Evolutionary conservation across 1,139 yeast species (phyloP).

Genomic region (Hansenula sp.): DNA sequence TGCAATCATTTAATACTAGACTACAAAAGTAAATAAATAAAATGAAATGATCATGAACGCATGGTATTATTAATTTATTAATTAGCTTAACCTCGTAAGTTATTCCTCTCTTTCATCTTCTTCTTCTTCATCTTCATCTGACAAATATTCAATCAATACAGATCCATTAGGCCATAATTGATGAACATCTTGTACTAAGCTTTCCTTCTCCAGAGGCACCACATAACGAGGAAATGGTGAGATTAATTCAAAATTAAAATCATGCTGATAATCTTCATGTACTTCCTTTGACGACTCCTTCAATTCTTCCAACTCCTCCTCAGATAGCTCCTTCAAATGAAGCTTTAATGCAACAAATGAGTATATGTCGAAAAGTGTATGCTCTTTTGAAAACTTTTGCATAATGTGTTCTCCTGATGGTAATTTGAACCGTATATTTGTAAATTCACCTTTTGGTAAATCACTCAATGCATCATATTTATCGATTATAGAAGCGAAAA

Average conservation of each 20-base stretch:
- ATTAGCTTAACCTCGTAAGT: too few species aligned
- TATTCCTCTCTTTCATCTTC: too few species aligned
- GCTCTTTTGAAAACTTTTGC: slow-evolving; percentile 44
- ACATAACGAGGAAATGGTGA: slow-evolving; percentile 55
- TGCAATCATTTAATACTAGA: too few species aligned
- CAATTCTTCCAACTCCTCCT: slow-evolving; percentile 3
- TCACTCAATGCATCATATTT: slow-evolving; percentile 6
- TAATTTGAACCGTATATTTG: slow-evolving; percentile 40
- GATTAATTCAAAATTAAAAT: slow-evolving; percentile 43
- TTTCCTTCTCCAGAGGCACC: slow-evolving; percentile 28
- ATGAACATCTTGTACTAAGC: slow-evolving; percentile 32
- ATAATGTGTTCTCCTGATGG: slow-evolving; percentile 61
- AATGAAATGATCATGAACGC: neutral
- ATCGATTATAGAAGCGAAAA: slow-evolving; percentile 7
- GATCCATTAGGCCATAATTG: slow-evolving; percentile 62
- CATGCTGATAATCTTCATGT: slow-evolving; percentile 24
- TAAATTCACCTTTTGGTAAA: slow-evolving; percentile 14
- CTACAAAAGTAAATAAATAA: neutral
- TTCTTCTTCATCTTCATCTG: slow-evolving; percentile 29
- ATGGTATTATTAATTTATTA: neutral
- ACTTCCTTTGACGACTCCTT: slow-evolving; percentile 8
- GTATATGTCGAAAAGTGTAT: slow-evolving; percentile 58
- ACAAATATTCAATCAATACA: slow-evolving; percentile 43
- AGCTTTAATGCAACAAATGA: slow-evolving; percentile 49
- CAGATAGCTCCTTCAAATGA: slow-evolving; percentile 13